Conservation (phyloP, 352 stramenopile genomes). For the Pythium periplocum region DNA sequence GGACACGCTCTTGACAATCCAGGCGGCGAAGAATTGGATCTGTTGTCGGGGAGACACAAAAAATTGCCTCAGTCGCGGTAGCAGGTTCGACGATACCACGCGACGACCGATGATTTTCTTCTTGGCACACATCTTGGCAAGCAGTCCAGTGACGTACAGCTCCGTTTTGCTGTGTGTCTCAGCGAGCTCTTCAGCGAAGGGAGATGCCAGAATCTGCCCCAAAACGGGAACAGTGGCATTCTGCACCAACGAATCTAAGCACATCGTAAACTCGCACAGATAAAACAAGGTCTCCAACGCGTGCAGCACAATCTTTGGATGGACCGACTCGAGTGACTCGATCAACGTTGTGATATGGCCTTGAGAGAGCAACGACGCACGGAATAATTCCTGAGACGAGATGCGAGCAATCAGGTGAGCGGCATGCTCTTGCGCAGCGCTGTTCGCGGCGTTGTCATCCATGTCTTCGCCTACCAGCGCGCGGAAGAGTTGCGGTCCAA, state of each 20-base stretch:
- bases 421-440: slow-evolving; percentile 43
- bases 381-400: slow-evolving; percentile 42
- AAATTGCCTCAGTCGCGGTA: slow-evolving; percentile 45
- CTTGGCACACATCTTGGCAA: slow-evolving; percentile 32
- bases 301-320: slow-evolving; percentile 54
- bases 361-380: slow-evolving; percentile 40
- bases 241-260: slow-evolving; percentile 59
- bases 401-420: slow-evolving; percentile 56
- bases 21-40: slow-evolving; percentile 44
- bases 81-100: slow-evolving; percentile 52
- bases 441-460: slow-evolving; percentile 2
- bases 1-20: slow-evolving; percentile 50
- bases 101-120: slow-evolving; percentile 21
- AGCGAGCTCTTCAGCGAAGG: slow-evolving; percentile 9
- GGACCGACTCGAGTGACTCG: slow-evolving; percentile 69
- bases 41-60: slow-evolving; percentile 13
- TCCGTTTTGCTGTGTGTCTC: slow-evolving; percentile 15
- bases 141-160: slow-evolving; percentile 19
- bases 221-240: slow-evolving; percentile 71
- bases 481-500: slow-evolving; percentile 38
- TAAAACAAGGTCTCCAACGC: slow-evolving; percentile 52
- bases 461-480: slow-evolving; percentile 17
- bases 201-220: slow-evolving; percentile 61
- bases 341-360: slow-evolving; percentile 59
- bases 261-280: slow-evolving; percentile 55